Evolutionary conservation across 768 basidiomycete species (phyloP).

Genomic region (Gautieria morchelliformis): DNA sequence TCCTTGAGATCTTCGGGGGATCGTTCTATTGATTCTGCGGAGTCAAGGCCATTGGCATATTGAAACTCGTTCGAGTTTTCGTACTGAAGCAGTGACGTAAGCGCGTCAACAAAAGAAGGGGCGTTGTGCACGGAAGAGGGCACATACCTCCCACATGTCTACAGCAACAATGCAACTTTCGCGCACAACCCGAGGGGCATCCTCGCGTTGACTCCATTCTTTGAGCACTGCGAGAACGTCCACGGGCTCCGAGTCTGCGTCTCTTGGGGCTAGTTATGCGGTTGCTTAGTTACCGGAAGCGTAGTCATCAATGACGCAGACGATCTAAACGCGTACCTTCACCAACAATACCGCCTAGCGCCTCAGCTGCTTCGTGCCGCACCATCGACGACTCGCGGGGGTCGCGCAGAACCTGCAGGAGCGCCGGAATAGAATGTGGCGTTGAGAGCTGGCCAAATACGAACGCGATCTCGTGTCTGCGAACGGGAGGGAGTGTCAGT

Average conservation of each 20-base stretch:
- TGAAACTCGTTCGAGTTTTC: slow-evolving; percentile 78
- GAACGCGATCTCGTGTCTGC: slow-evolving; percentile 95
- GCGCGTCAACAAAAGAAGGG: slow-evolving; percentile 2
- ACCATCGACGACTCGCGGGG: slow-evolving; percentile 87
- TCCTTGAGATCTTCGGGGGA: background rate
- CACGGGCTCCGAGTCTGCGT: slow-evolving; percentile 36
- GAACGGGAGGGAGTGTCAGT: background rate
- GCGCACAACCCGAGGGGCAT: slow-evolving; percentile 81
- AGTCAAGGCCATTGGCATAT: slow-evolving; percentile 47
- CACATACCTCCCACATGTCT: slow-evolving; percentile 89
- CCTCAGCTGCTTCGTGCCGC: slow-evolving; percentile 96
- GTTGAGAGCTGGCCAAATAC: slow-evolving; percentile 95
- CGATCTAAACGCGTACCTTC: slow-evolving; percentile 2
- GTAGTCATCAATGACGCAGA: background rate
- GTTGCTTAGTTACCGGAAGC: slow-evolving; percentile 16
- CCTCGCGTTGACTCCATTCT: slow-evolving; percentile 71
- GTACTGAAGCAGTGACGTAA: slow-evolving; percentile 34
- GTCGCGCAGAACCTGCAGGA: slow-evolving; percentile 71
- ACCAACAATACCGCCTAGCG: slow-evolving; percentile 85
- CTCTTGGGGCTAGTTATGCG: slow-evolving; percentile 6
- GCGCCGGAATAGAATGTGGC: slow-evolving; percentile 75
- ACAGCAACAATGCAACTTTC: slow-evolving; percentile 96
- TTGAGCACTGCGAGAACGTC: slow-evolving; percentile 81
- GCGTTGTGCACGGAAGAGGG: too few species aligned
- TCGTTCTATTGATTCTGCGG: background rate